A percentile compares a stretch with the other conserved stretches of the same genome.
Evolutionary conservation across 2,329 filamentous ascomycete genomes (phyloP).

Genomic region (Pseudocercospora fijiensis): DNA sequence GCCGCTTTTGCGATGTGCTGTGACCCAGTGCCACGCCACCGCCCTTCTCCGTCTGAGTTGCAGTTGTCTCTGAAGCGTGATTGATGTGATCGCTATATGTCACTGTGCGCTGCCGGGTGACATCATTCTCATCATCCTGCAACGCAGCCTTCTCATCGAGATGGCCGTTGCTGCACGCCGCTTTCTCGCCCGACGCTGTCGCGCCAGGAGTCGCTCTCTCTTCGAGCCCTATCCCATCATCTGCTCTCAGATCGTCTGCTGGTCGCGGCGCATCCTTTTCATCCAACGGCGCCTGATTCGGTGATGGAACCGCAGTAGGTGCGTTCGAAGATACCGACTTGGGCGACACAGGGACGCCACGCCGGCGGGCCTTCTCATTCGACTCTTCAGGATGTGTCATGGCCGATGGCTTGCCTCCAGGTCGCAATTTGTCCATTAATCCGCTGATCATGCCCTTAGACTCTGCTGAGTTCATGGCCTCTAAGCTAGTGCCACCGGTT

Average conservation of each 20-base stretch:
- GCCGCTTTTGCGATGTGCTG: slow-evolving; percentile 54
- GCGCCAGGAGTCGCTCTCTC: not conserved
- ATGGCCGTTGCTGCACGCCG: not conserved
- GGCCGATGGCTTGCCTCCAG: slow-evolving; percentile 32
- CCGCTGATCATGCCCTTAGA: slow-evolving; percentile 32
- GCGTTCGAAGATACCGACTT: slow-evolving; percentile 27
- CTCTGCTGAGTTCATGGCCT: slow-evolving; percentile 11
- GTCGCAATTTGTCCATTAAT: slow-evolving; percentile 37
- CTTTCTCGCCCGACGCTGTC: slow-evolving; percentile 15
- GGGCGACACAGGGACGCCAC: slow-evolving; percentile 28
- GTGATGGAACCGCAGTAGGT: slow-evolving; percentile 35
- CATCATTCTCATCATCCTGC: slow-evolving; percentile 36
- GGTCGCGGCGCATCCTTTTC: slow-evolving; percentile 28
- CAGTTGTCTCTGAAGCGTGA: slow-evolving; percentile 34
- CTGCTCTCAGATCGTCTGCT: not conserved
- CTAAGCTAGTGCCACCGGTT: slow-evolving; percentile 33
- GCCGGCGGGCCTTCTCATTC: slow-evolving; percentile 29
- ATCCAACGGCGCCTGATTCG: slow-evolving; percentile 29
- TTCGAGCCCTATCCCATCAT: not conserved
- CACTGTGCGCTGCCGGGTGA: slow-evolving; percentile 36
- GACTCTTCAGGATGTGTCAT: slow-evolving; percentile 24
- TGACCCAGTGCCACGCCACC: slow-evolving; percentile 20
- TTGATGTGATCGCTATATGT: slow-evolving; percentile 34
- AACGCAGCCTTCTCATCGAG: slow-evolving; percentile 38
- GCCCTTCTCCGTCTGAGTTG: slow-evolving; percentile 26